Percentiles rank a stretch among this genome's conserved stretches.
Conservation (phyloP, 1,139 yeast genomes). For the Maudiozyma humilis region DNA sequence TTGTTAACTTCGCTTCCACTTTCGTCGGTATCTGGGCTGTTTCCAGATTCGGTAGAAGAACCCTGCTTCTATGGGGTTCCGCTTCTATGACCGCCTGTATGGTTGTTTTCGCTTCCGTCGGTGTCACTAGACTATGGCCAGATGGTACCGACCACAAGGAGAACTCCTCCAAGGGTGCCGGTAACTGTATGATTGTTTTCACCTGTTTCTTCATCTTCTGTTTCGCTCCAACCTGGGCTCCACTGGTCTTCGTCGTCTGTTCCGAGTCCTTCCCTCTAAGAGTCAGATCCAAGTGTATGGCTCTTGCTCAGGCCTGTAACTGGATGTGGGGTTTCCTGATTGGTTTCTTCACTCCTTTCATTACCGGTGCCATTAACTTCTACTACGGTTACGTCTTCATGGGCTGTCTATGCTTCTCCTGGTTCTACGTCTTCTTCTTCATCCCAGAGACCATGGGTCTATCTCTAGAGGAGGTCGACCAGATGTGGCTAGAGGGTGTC, state of each 20-base stretch:
- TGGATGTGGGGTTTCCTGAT: constrained; percentile 74
- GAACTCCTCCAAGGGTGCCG: constrained; percentile 46
- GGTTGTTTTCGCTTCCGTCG: constrained; percentile 57
- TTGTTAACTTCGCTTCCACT: constrained; percentile 69
- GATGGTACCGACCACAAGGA: constrained; percentile 38
- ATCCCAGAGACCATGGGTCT: constrained; percentile 13
- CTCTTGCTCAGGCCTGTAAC: constrained; percentile 60
- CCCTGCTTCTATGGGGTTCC: constrained; percentile 53
- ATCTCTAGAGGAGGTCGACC: constrained; percentile 12
- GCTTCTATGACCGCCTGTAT: constrained; percentile 55
- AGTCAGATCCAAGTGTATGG: constrained; percentile 68
- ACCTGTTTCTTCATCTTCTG: constrained; percentile 69
- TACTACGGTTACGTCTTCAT: constrained; percentile 14
- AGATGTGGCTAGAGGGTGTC: constrained; percentile 10
- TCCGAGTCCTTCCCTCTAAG: constrained; percentile 73
- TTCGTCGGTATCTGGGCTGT: constrained; percentile 56
- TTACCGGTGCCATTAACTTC: constrained; percentile 12
- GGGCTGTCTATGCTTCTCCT: constrained; percentile 11
- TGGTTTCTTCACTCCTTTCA: constrained; percentile 44
- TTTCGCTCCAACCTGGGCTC: constrained; percentile 82
- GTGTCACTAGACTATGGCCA: constrained; percentile 53
- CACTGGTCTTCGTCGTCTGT: constrained; percentile 60
- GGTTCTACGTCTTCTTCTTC: constrained; percentile 11
- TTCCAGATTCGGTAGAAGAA: constrained; percentile 62
- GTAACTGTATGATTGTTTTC: constrained; percentile 68